Conservation (phyloP, 805 yeast species). For the Sugiyamaella lignohabitans region DNA sequence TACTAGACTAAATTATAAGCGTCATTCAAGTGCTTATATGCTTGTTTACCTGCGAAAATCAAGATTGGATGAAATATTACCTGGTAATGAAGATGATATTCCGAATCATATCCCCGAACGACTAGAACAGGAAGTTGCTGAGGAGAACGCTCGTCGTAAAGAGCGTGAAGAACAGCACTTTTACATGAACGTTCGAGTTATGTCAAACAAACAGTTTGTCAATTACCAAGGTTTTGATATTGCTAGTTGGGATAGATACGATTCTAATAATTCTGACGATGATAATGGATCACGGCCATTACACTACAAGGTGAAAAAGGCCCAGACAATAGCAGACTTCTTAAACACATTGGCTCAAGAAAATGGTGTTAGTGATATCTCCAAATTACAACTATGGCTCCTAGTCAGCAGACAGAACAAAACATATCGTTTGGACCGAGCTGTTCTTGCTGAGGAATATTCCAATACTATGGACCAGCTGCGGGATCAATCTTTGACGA, state of each 20-base stretch:
- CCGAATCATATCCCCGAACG: conserved; percentile 66
- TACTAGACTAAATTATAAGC: conserved; percentile 43
- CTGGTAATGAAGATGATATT: conserved; percentile 49
- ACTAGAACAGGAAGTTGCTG: conserved; percentile 56
- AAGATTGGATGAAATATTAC: conserved; percentile 51
- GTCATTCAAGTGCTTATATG: conserved; percentile 96
- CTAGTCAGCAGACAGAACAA: conserved; percentile 63
- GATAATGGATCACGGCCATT: conserved; percentile 45
- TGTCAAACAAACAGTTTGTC: conserved; percentile 47
- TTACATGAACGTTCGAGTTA: conserved; percentile 52
- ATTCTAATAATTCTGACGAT: conserved; percentile 6
- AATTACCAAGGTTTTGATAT: conserved; percentile 69
- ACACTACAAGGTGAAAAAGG: conserved; percentile 48
- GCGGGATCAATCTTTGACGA: conserved; percentile 36
- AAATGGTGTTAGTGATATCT: conserved; percentile 32
- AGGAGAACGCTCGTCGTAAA: conserved; percentile 45
- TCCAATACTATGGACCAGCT: conserved; percentile 41
- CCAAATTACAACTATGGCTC: conserved; percentile 51
- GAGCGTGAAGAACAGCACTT: conserved; percentile 69
- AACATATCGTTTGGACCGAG: conserved; percentile 57
- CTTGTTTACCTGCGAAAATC: conserved; percentile 78
- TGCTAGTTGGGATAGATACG: conserved; percentile 51
- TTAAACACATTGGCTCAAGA: conserved; percentile 43
- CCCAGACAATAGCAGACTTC: conserved; percentile 46
- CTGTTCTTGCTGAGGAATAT: conserved; percentile 32